phyloP scores from a whole-genome alignment of 495 filamentous ascomycete genomes.

The Penicilliopsis zonata region DNA sequence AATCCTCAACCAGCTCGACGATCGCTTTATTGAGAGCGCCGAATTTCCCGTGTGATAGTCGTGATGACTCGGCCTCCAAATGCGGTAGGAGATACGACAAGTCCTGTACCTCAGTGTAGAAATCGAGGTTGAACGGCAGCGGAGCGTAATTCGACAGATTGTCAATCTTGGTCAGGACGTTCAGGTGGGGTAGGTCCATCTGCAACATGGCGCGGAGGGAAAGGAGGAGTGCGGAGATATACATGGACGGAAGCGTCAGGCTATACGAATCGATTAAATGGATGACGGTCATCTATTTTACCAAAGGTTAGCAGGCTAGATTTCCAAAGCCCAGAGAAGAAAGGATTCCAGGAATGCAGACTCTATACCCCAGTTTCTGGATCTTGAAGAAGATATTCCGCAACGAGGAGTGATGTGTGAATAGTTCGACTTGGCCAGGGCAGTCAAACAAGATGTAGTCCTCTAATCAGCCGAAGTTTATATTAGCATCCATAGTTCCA shows the following conservation, averaged over 20 bases:
- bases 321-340: neutral
- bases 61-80: constrained; percentile 50
- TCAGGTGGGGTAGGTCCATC: constrained; percentile 89
- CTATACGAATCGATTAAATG: constrained; percentile 88
- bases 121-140: constrained; percentile 88
- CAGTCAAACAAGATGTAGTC: constrained; percentile 96
- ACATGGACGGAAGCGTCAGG: constrained; percentile 82
- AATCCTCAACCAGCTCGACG: constrained; percentile 74
- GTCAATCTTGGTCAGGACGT: constrained; percentile 96
- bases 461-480: constrained; percentile 35
- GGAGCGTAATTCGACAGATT: constrained; percentile 68
- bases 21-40: constrained; percentile 74
- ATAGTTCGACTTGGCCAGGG: constrained; percentile 92
- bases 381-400: constrained; percentile 82
- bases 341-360: constrained; percentile 37
- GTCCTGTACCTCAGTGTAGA: constrained; percentile 96
- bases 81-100: constrained; percentile 71
- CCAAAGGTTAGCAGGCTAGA: constrained; percentile 7
- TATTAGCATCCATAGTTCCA: constrained; percentile 4
- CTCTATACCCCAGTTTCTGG: constrained; percentile 86
- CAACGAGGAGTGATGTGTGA: constrained; percentile 83
- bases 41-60: constrained; percentile 57
- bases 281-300: constrained; percentile 66
- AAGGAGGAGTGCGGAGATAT: constrained; percentile 85
- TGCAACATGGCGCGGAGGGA: constrained; percentile 94